Evolutionary conservation across 2,329 filamentous ascomycete species (phyloP).

Genomic region (Cladosporium cucumerinum): DNA sequence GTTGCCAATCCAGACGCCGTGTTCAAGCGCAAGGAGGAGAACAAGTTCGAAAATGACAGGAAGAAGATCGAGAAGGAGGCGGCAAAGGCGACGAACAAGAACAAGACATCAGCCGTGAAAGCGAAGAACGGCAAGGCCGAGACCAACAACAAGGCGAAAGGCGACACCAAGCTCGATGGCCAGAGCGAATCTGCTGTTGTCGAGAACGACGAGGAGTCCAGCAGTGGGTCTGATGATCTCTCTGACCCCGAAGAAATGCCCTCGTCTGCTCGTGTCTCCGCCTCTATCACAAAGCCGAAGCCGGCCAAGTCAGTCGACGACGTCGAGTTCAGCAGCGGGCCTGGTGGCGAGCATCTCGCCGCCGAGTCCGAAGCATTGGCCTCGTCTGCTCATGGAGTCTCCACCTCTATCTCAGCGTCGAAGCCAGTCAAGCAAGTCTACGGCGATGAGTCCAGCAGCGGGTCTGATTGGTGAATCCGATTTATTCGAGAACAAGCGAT

Average conservation of each 20-base stretch:
- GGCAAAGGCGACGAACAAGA: not conserved
- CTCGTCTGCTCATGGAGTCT: not conserved
- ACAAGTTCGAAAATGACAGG: not conserved
- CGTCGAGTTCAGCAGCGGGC: not conserved
- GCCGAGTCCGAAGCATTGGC: no score
- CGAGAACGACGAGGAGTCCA: not conserved
- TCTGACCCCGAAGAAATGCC: not conserved
- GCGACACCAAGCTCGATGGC: not conserved
- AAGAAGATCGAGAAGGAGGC: not conserved
- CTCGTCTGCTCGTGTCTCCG: not conserved
- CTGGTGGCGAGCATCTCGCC: no score
- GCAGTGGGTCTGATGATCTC: not conserved
- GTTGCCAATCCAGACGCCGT: not conserved
- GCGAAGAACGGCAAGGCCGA: not conserved
- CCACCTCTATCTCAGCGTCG: no score
- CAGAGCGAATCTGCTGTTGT: not conserved
- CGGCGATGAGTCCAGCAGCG: not conserved
- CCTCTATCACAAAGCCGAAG: not conserved
- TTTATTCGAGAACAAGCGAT: not conserved
- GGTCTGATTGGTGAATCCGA: not conserved
- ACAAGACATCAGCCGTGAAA: not conserved
- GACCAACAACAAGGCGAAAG: not conserved
- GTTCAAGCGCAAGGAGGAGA: slow-evolving; percentile 1
- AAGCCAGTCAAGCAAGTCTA: not conserved
- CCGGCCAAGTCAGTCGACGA: not conserved